These are phyloP conservation scores for Podospora pseudocomata DNA, from an alignment of 495 filamentous ascomycete species.

Conservation along the genomic window DNA sequence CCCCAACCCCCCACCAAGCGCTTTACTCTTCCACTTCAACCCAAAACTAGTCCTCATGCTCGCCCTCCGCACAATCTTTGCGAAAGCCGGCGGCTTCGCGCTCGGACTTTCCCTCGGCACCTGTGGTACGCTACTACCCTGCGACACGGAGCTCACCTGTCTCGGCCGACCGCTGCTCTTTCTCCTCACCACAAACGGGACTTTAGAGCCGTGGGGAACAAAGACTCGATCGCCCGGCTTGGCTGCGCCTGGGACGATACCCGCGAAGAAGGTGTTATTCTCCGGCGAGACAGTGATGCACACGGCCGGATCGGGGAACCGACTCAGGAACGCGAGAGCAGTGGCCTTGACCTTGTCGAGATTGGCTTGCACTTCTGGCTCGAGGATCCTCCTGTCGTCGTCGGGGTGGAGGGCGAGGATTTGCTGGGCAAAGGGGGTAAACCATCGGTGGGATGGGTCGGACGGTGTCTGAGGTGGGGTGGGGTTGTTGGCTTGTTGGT, in stretches of 20 bases:
- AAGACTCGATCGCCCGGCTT: background rate
- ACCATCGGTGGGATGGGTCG: background rate
- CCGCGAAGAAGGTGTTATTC: background rate
- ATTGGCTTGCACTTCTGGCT: background rate
- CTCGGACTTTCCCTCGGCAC: background rate
- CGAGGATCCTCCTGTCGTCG: background rate
- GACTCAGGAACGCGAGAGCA: background rate
- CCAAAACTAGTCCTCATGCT: background rate
- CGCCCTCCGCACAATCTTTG: background rate
- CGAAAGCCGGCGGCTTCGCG: background rate
- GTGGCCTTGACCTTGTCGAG: too few species aligned
- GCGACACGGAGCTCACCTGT: background rate
- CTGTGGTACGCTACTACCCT: background rate
- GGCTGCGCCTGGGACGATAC: background rate
- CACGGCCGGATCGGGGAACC: background rate
- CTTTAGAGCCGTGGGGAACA: background rate
- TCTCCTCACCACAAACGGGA: background rate
- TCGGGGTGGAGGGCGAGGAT: background rate
- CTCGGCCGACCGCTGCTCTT: background rate
- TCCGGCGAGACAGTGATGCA: background rate
- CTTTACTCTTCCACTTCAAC: background rate
- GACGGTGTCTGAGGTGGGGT: background rate
- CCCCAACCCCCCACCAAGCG: background rate
- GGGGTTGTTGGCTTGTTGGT: background rate
- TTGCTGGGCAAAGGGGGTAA: background rate